Evolutionary conservation across 345 rosid species (phyloP).

Genomic region (Syzygium aqueum): DNA sequence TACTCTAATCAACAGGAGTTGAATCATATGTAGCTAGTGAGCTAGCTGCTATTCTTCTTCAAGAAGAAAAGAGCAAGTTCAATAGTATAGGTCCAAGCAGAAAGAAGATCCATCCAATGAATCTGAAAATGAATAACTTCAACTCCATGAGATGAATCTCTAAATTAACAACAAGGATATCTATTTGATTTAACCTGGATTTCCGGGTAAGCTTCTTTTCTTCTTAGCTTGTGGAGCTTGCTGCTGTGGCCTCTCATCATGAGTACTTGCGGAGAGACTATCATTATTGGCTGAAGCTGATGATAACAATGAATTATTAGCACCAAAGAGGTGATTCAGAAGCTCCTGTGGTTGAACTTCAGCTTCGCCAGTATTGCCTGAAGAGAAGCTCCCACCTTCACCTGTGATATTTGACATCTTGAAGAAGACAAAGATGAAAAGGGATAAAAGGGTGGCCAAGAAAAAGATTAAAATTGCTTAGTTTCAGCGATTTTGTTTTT

Average conservation of each 20-base stretch:
- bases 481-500: background rate
- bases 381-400: constrained; percentile 9
- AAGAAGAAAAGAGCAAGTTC: background rate
- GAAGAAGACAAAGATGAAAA: background rate
- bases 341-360: background rate
- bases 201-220: constrained; percentile 8
- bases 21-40: background rate
- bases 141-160: background rate
- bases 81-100: background rate
- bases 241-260: background rate
- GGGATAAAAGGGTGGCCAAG: background rate
- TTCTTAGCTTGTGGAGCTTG: constrained; percentile 5
- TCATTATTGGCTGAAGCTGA: background rate
- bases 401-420: constrained; percentile 8
- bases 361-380: background rate
- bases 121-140: background rate
- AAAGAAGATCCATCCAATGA: background rate
- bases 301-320: background rate
- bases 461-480: background rate
- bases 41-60: background rate
- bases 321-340: background rate
- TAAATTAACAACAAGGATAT: background rate
- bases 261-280: background rate
- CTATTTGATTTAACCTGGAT: background rate
- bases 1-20: background rate